Percentiles rank a stretch among this genome's conserved stretches.
Conservation (phyloP, 1,284 basidiomycete genomes). For the Cutaneotrichosporon dermatis region DNA sequence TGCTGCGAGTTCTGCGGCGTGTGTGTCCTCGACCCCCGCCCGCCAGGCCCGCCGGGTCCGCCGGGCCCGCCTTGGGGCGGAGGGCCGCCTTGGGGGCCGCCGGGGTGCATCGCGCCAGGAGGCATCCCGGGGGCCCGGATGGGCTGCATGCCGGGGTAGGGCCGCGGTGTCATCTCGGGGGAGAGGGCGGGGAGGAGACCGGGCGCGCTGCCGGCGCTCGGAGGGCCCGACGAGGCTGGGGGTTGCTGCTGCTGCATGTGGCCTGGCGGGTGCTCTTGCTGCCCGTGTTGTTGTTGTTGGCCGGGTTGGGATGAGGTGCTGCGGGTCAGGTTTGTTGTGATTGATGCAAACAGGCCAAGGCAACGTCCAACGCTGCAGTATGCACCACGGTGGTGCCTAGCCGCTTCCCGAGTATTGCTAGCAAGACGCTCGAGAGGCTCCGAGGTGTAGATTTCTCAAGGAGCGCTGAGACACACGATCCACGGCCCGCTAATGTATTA, state of each 20-base stretch:
- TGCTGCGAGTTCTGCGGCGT: slow-evolving; percentile 16
- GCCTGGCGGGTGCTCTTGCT: neutral
- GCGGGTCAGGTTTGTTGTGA: too few relatives aligned
- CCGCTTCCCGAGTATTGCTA: too few relatives aligned
- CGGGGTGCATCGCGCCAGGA: neutral
- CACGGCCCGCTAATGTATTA: too few relatives aligned
- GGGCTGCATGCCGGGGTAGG: neutral
- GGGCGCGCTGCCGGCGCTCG: neutral
- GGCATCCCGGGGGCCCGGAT: slow-evolving; percentile 1
- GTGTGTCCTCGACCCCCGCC: slow-evolving; percentile 4
- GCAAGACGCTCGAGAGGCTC: too few relatives aligned
- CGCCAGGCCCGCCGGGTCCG: neutral
- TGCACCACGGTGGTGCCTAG: too few relatives aligned
- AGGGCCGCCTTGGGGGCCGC: neutral
- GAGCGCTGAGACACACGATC: too few relatives aligned
- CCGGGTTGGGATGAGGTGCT: neutral
- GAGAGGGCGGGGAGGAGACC: slow-evolving; percentile 13
- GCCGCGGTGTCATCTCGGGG: slow-evolving; percentile 4
- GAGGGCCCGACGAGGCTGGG: neutral
- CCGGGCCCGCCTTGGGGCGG: neutral
- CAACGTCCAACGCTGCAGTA: too few relatives aligned
- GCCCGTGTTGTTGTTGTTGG: neutral
- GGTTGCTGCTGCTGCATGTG: neutral
- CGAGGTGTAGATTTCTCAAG: too few relatives aligned
- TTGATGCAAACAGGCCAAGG: too few relatives aligned